Base-by-base conservation (phyloP, 75 land plant genomes). In the Cupressus sempervirens region DNA sequence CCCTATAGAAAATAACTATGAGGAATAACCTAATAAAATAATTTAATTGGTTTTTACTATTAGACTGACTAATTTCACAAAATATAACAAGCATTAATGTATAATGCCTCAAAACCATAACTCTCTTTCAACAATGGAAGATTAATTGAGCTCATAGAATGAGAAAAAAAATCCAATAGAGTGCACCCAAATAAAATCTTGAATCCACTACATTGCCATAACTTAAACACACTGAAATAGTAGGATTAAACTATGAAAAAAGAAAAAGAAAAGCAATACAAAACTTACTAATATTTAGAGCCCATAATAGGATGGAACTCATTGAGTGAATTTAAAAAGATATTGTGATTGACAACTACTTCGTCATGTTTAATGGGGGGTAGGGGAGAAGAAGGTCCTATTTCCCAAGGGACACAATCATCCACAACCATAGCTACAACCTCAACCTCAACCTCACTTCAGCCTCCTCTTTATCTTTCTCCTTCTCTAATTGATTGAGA, bases 281-380 rank as follows among this genome's bases (percentile, higher is more conserved):
- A n/a, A n/a, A n/a, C n/a, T n/a, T n/a, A n/a, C n/a, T n/a, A n/a
- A n/a, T n/a, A n/a, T n/a, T n/a, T n/a, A n/a, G n/a, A n/a, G n/a
- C n/a, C n/a, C n/a, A n/a, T n/a, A n/a, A n/a, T n/a, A n/a, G n/a
- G n/a, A n/a, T n/a, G n/a, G n/a, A n/a, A n/a, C n/a, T n/a, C n/a
- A n/a, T n/a, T n/a, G n/a, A n/a, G n/a, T n/a, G n/a, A n/a, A n/a
- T n/a, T n/a, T n/a, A n/a, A n/a, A n/a, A n/a, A n/a, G n/a, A n/a
- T n/a, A n/a, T n/a, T n/a, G n/a, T n/a, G n/a, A n/a, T n/a, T n/a
- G n/a, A n/a, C n/a, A n/a, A n/a, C n/a, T n/a, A n/a, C n/a, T n/a
- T n/a, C n/a, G n/a, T n/a, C n/a, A n/a, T n/a, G n/a, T 14, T 90
- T 83, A 20, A 87, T 88, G 3, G 91, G 86, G 3, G 97, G 87